A percentile compares a stretch with the other conserved stretches of the same genome.
These are phyloP conservation scores for Saururus chinensis DNA, from an alignment of 164 flowering plant species.

Conservation along the genomic window DNA sequence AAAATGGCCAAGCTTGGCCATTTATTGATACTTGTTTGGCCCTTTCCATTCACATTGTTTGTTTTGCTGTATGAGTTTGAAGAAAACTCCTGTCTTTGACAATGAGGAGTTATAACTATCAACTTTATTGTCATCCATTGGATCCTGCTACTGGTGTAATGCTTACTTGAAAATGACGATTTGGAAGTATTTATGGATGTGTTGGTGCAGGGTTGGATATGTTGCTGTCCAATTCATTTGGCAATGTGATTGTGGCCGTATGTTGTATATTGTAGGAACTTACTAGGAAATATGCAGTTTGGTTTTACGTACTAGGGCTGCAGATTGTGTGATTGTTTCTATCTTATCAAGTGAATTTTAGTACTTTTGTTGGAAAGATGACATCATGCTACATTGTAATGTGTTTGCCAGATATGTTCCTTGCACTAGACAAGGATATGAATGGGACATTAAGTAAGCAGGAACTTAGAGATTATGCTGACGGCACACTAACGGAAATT, in stretches of 20 bases:
- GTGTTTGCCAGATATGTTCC: conserved; percentile 71
- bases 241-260: no score
- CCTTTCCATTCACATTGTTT: not conserved
- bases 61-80: not conserved
- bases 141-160: not conserved
- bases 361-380: not conserved
- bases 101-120: not conserved
- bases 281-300: not conserved
- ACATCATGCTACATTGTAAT: not conserved
- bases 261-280: no score
- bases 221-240: no score
- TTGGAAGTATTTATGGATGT: no score
- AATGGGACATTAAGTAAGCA: conserved; percentile 89
- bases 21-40: not conserved
- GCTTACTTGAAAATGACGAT: no score
- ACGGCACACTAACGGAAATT: conserved; percentile 88
- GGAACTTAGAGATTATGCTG: conserved; percentile 96
- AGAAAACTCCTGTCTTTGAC: not conserved
- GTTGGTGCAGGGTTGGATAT: no score
- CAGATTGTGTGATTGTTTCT: not conserved
- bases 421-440: conserved; percentile 91
- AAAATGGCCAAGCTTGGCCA: not conserved
- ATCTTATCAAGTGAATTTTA: not conserved
- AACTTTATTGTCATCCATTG: not conserved
- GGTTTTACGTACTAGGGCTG: not conserved